Evolutionary conservation across 2,329 filamentous ascomycete species (phyloP).

Genomic region (Ceratocystis huliohia): DNA sequence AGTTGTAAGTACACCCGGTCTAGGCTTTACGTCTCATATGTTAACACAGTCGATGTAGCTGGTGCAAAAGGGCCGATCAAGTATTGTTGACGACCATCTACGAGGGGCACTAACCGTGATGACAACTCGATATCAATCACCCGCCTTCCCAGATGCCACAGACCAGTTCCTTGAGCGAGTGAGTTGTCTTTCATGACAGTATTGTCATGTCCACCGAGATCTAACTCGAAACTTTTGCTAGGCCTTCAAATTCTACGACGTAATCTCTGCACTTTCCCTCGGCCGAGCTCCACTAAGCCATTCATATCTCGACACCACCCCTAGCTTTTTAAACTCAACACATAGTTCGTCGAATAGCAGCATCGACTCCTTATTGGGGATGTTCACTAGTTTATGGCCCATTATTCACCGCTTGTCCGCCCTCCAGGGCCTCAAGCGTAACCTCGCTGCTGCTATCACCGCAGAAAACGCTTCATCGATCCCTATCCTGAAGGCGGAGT

Average conservation of each 20-base stretch:
- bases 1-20: constrained; percentile 35
- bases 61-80: constrained; percentile 46
- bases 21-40: background rate
- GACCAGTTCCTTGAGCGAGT: constrained; percentile 48
- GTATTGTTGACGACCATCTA: constrained; percentile 48
- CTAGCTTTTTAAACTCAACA: constrained; percentile 33
- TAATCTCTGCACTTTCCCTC: constrained; percentile 50
- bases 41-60: constrained; percentile 32
- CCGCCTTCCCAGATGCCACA: constrained; percentile 36
- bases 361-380: constrained; percentile 47
- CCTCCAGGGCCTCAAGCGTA: constrained; percentile 40
- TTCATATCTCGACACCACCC: constrained; percentile 37
- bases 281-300: constrained; percentile 40
- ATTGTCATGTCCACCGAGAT: background rate
- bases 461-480: constrained; percentile 34
- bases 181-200: constrained; percentile 21
- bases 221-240: constrained; percentile 24
- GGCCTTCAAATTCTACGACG: constrained; percentile 54
- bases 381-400: constrained; percentile 51
- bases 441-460: constrained; percentile 36
- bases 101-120: constrained; percentile 51
- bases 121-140: constrained; percentile 25
- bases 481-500: constrained; percentile 38
- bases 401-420: constrained; percentile 49
- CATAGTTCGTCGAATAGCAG: constrained; percentile 35